These are phyloP conservation scores for Pseudogymnoascus verrucosus DNA, from an alignment of 2,329 filamentous ascomycete species.

Conservation along the genomic window DNA sequence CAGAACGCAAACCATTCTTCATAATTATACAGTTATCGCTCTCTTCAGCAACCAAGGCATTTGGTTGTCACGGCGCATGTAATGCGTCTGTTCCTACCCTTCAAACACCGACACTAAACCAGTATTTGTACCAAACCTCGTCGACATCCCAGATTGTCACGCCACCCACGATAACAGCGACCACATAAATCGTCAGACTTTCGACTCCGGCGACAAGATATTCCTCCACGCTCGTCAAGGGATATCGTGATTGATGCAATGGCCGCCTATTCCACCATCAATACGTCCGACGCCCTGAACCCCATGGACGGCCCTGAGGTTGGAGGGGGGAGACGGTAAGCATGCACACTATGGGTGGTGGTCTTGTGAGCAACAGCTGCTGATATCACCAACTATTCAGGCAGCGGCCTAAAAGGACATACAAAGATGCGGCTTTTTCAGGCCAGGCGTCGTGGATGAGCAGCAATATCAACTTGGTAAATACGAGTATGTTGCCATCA, in stretches of 20 bases:
- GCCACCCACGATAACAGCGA: neutral
- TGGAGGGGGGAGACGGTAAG: neutral
- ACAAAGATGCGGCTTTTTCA: constrained; percentile 58
- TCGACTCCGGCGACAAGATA: neutral
- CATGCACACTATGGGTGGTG: neutral
- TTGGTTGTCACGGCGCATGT: neutral
- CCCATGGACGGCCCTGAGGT: neutral
- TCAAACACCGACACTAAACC: neutral
- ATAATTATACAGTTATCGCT: neutral
- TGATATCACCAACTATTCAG: constrained; percentile 14
- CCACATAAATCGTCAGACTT: neutral
- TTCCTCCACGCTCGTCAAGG: neutral
- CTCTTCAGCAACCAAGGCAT: neutral
- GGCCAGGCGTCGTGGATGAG: constrained; percentile 83
- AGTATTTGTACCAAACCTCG: neutral
- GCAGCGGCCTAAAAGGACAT: constrained; percentile 30
- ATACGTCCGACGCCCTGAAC: neutral
- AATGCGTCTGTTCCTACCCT: neutral
- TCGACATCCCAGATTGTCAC: neutral
- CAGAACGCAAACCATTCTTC: neutral
- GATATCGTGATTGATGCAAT: neutral
- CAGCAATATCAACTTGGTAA: constrained; percentile 90
- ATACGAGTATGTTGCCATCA: constrained; percentile 65
- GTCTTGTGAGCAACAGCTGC: constrained; percentile 1
- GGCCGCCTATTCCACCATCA: neutral